Evolutionary conservation across 2,329 filamentous ascomycete genomes (phyloP), one percentile per base, ranked within the genome.

Genomic region (Alternaria ethzedia): DNA sequence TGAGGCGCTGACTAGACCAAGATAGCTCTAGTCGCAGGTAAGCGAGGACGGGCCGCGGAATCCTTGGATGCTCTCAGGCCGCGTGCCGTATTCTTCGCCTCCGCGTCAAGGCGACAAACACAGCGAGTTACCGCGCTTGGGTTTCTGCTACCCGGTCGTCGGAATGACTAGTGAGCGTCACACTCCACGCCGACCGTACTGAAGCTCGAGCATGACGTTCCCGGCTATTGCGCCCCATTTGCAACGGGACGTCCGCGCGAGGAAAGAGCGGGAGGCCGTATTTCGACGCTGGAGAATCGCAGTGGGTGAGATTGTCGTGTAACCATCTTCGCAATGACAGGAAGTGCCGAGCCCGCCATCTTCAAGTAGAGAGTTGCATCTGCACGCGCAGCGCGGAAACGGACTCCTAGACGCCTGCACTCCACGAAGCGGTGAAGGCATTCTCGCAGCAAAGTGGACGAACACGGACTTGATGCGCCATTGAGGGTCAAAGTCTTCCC

Each of bases 11-110:
- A 36, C 32, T 36, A 36, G 32, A 36, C 32, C 13, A 5, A 36
- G 13, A 36, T 36, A 9, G 32, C 4, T 36, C 32, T 36, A 36
- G 32, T 4, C 32, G 32, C 13, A 36, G 32, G 4, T 36, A 9
- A 36, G 32, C 32, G 13, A 36, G 32, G 13, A 4, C 13, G 7
- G 13, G 7, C 32, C 13, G 4, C 13, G 13, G 32, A 4, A n/a
- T 1, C 4, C 32, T 4, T 0, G 32, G 13, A 4, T 1, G 32
- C 2, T 9, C 13, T 2, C 4, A 0, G 32, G 15, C 32, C 4
- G 13, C 2, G 32, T 36, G 32, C 32, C 7, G 2, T 2, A 36
- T 36, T 4, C 32, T 36, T 36, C 13, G 13, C 32, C 32, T 36
- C 4, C 7, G 32, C 32, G 32, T 4, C 7, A 36, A 2, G 13